Percentiles rank a stretch among this genome's conserved stretches.
Conservation (phyloP, 768 basidiomycete species). For the Mycena vitilis region DNA sequence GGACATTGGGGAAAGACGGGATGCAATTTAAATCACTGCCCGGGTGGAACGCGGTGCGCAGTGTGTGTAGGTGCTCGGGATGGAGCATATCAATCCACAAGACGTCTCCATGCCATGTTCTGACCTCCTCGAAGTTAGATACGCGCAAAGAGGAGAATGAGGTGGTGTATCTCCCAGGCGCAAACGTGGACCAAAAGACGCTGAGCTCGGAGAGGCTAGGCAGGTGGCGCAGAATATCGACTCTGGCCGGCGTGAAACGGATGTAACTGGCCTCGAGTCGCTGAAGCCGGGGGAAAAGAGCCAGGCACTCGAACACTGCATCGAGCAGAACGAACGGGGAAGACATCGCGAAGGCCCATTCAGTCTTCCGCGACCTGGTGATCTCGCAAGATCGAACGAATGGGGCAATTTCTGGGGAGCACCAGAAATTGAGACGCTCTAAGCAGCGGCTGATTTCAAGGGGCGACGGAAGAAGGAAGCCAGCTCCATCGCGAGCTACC, state of each 20-base stretch:
- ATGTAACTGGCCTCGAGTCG: neutral
- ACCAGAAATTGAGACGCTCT: slow-evolving; percentile 13
- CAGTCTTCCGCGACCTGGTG: neutral
- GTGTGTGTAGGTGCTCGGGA: slow-evolving; percentile 6
- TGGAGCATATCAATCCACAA: slow-evolving; percentile 11
- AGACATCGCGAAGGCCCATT: neutral
- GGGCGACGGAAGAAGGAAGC: neutral
- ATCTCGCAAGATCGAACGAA: slow-evolving; percentile 5
- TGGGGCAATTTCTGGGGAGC: slow-evolving; percentile 7
- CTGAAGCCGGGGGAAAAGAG: slow-evolving; percentile 7
- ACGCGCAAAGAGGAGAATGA: neutral
- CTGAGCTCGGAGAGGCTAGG: neutral
- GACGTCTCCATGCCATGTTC: too few species aligned
- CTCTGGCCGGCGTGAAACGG: slow-evolving; percentile 7
- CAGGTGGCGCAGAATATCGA: slow-evolving; percentile 9
- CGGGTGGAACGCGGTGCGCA: neutral
- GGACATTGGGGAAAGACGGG: slow-evolving; percentile 13
- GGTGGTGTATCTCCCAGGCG: too few species aligned
- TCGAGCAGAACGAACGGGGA: slow-evolving; percentile 4
- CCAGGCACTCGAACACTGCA: slow-evolving; percentile 10
- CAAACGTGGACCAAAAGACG: too few species aligned
- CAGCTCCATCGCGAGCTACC: neutral
- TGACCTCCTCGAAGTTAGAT: neutral
- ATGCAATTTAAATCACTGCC: neutral
- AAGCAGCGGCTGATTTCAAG: neutral